Conservation (phyloP, 1,284 basidiomycete species). For the Cryptococcus depauperatus region DNA sequence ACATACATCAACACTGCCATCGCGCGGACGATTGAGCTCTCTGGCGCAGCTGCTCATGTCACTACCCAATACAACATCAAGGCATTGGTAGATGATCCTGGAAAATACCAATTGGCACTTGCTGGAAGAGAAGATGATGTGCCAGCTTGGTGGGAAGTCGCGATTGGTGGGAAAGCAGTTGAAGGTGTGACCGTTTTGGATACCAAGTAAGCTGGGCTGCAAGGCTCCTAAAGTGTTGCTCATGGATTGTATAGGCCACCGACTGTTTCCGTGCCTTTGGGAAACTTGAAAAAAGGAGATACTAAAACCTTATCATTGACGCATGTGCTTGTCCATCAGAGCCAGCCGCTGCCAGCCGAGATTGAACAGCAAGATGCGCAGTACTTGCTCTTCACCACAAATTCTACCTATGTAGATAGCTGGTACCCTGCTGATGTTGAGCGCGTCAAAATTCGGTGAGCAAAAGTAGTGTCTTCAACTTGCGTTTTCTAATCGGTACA, state of each 20-base stretch:
- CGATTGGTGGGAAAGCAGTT: conserved; percentile 53
- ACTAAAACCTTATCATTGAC: conserved; percentile 67
- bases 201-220: conserved; percentile 14
- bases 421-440: conserved; percentile 74
- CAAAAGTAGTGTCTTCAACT: background rate
- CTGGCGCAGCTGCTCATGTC: conserved; percentile 73
- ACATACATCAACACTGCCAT: conserved; percentile 78
- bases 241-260: conserved; percentile 32
- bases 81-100: conserved; percentile 56
- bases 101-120: conserved; percentile 63
- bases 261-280: conserved; percentile 29
- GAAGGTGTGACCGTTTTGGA: conserved; percentile 43
- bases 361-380: conserved; percentile 73
- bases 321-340: conserved; percentile 64
- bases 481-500: background rate
- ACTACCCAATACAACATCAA: conserved; percentile 79
- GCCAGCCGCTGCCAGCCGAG: conserved; percentile 63
- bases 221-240: background rate
- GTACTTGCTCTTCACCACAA: conserved; percentile 65
- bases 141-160: conserved; percentile 69
- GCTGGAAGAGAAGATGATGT: conserved; percentile 55
- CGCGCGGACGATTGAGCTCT: conserved; percentile 76
- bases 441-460: conserved; percentile 74
- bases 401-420: conserved; percentile 60
- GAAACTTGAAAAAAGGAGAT: conserved; percentile 48